phyloP scores from a whole-genome alignment of 1,139 yeast species.

The Candida sanyaensis region DNA sequence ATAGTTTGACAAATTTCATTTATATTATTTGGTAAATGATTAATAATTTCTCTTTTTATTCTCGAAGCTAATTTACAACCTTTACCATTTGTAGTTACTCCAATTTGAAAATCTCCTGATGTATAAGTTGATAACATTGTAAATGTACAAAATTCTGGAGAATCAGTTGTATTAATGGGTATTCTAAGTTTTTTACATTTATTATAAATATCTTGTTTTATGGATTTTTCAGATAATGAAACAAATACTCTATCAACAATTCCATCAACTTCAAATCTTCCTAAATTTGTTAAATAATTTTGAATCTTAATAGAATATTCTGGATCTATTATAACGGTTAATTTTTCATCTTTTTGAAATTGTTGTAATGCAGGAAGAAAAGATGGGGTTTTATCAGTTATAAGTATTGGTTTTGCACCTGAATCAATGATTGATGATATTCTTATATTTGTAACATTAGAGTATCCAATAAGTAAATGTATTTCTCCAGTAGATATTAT shows the following conservation, averaged over 20 bases:
- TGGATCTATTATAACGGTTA: constrained; percentile 21
- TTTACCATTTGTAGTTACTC: constrained; percentile 84
- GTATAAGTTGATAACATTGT: constrained; percentile 70
- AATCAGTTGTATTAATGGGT: constrained; percentile 80
- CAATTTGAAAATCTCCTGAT: constrained; percentile 78
- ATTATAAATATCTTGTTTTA: constrained; percentile 42
- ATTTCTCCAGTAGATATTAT: constrained; percentile 52
- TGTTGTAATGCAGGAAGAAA: constrained; percentile 24
- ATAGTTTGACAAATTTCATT: constrained; percentile 69
- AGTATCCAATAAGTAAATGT: constrained; percentile 62
- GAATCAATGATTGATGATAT: constrained; percentile 48
- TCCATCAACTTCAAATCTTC: constrained; percentile 61
- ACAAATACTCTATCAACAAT: constrained; percentile 80
- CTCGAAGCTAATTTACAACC: constrained; percentile 88
- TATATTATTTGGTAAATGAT: constrained; percentile 66
- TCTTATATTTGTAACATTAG: constrained; percentile 54
- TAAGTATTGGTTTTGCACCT: constrained; percentile 60
- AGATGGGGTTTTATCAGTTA: constrained; percentile 26
- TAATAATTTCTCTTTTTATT: constrained; percentile 71
- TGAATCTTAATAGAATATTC: constrained; percentile 1
- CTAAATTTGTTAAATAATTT: constrained; percentile 31
- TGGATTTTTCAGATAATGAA: constrained; percentile 30
- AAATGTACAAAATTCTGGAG: constrained; percentile 72
- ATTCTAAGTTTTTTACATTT: constrained; percentile 64
- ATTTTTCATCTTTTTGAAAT: constrained; percentile 20